These are phyloP conservation scores for Coemansia sp. DNA, from an alignment of 192 early-diverging fungal species.

Conservation along the genomic window DNA sequence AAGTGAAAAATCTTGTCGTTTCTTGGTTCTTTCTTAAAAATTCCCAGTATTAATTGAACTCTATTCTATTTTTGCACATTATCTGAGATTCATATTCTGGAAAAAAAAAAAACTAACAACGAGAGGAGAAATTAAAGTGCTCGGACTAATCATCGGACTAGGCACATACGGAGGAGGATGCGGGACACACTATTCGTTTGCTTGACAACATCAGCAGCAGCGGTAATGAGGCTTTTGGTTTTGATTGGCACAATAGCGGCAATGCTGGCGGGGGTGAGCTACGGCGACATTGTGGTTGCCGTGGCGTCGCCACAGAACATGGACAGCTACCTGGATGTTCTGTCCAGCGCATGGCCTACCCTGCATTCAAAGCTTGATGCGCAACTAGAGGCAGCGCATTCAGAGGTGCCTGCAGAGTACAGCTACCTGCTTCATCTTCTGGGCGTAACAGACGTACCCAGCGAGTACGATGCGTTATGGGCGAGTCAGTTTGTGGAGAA, in stretches of 20 bases:
- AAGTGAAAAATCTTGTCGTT: too few relatives aligned
- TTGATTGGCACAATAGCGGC: neutral
- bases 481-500: constrained; percentile 25
- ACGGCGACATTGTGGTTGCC: constrained; percentile 39
- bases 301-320: constrained; percentile 33
- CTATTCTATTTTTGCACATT: too few relatives aligned
- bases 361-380: constrained; percentile 29
- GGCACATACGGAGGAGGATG: too few relatives aligned
- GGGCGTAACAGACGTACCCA: constrained; percentile 26
- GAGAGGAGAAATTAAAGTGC: too few relatives aligned
- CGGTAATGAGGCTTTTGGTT: neutral
- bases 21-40: too few relatives aligned
- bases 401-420: constrained; percentile 44
- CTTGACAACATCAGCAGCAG: too few relatives aligned
- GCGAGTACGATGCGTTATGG: constrained; percentile 25
- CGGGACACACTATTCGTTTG: too few relatives aligned
- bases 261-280: constrained; percentile 4
- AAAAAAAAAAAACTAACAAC: too few relatives aligned
- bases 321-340: constrained; percentile 26
- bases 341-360: constrained; percentile 39
- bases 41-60: too few relatives aligned
- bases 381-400: constrained; percentile 21
- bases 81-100: too few relatives aligned
- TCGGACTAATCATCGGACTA: too few relatives aligned
- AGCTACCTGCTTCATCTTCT: constrained; percentile 27